Evolutionary conservation across 1,284 basidiomycete genomes (phyloP).

Genomic region (Apiotrichum gracile): DNA sequence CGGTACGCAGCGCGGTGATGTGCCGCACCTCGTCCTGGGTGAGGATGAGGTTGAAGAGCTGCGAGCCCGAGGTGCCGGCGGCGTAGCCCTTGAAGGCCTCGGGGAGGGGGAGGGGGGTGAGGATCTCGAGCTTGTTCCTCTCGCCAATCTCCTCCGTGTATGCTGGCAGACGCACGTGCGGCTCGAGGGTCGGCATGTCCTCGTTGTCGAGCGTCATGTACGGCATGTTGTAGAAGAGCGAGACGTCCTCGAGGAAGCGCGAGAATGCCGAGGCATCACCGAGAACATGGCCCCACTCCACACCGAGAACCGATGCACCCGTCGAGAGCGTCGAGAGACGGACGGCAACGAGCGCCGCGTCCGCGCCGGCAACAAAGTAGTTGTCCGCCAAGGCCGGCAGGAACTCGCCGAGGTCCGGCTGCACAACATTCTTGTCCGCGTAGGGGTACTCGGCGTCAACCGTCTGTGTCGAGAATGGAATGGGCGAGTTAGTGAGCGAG

Average conservation of each 20-base stretch:
- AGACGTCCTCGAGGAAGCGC: slow-evolving; percentile 21
- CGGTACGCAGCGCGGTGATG: slow-evolving; percentile 6
- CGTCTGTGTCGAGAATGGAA: slow-evolving; percentile 23
- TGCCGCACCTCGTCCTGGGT: slow-evolving; percentile 12
- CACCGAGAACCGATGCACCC: slow-evolving; percentile 19
- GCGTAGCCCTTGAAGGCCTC: slow-evolving; percentile 11
- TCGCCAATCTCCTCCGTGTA: slow-evolving; percentile 7
- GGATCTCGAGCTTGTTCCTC: slow-evolving; percentile 9
- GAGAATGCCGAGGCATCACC: slow-evolving; percentile 19
- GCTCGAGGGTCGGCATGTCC: slow-evolving; percentile 17
- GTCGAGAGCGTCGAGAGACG: slow-evolving; percentile 17
- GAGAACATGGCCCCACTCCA: slow-evolving; percentile 22
- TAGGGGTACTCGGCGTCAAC: slow-evolving; percentile 12
- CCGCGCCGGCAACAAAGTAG: slow-evolving; percentile 16
- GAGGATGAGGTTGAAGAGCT: slow-evolving; percentile 11
- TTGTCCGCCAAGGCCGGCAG: slow-evolving; percentile 11
- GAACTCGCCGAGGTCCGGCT: slow-evolving; percentile 15
- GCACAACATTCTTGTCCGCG: slow-evolving; percentile 14
- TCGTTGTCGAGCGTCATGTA: slow-evolving; percentile 12
- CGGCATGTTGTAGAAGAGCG: slow-evolving; percentile 21
- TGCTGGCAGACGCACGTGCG: slow-evolving; percentile 15
- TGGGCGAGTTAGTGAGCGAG: slow-evolving; percentile 23
- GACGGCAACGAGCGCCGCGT: slow-evolving; percentile 18
- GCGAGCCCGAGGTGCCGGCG: neutral
- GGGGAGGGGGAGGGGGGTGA: slow-evolving; percentile 2